Base-by-base conservation (phyloP, 306 rosid genomes). In the Rosa multiflora region DNA sequence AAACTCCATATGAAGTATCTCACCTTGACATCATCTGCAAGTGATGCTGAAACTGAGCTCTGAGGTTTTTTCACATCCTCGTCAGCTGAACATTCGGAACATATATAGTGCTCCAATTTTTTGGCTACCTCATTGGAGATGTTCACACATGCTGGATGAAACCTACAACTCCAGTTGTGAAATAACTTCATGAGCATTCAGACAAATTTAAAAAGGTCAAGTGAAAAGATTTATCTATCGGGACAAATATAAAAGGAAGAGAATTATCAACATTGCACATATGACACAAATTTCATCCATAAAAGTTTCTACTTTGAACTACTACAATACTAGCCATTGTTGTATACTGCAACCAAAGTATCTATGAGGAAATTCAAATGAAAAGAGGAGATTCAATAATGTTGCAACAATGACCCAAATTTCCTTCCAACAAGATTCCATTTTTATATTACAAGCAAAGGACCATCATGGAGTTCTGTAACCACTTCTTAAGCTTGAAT, bases 81-180 rank as follows among this genome's bases (percentile, higher is more conserved):
- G 8, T 88, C 93, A 35, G 93, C 84, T 51, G 86, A 89, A 79
- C 99, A 94, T 83, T 94, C 97, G n/a, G 90, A 81, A 74, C 99
- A 94, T 73, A 88, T 86, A 87, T 89, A 94, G 69, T 88, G 91
- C 2, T 94, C 99, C 86, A 92, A 72, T 66, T 86, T 92, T 82
- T 94, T 87, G 1, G 99, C 97, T 73, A 89, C 95, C 71, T 92
- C 94, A 18, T 84, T 90, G 42, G 97, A 92, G 92, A 92, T 92
- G 79, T 86, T 92, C 85, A 94, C 95, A 35, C 99, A 94, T 63
- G 97, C 97, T 67, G 97, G 99, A 89, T 94, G 99, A 77, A 91
- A 94, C 99, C 99, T 94, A 77, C 67, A 84, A 78, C 63, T 77
- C 76, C 80, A 70, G 77, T 67, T 39, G 83, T 55, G 70, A 79